A percentile compares a stretch with the other conserved stretches of the same genome.
Conservation (phyloP, 805 yeast genomes). For the Metschnikowia gelsemii region DNA sequence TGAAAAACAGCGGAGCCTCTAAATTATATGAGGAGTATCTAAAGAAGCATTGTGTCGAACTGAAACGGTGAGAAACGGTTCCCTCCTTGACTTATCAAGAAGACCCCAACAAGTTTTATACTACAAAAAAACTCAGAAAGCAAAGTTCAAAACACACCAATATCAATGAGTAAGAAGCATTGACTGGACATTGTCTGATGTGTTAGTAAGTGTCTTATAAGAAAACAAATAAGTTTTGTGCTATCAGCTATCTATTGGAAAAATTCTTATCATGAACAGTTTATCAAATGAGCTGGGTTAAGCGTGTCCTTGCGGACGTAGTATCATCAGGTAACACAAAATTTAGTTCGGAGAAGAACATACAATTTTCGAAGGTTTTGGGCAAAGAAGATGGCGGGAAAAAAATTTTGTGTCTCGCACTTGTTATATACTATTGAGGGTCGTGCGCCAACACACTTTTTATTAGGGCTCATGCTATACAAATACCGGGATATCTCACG, state of each 20-base stretch:
- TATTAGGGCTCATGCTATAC: slow-evolving; percentile 1
- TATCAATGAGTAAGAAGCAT: background rate
- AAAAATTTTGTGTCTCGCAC: slow-evolving; percentile 1
- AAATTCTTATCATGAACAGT: slow-evolving; percentile 24
- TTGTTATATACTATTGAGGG: slow-evolving; percentile 5
- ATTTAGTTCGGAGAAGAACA: slow-evolving; percentile 10
- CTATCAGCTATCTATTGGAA: slow-evolving; percentile 21
- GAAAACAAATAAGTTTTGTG: slow-evolving; percentile 8
- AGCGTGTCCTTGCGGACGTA: slow-evolving; percentile 22
- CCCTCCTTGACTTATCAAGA: too few species aligned
- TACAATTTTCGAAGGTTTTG: slow-evolving; percentile 14
- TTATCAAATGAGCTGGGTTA: slow-evolving; percentile 28
- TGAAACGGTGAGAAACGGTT: too few species aligned
- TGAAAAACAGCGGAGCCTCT: too few species aligned
- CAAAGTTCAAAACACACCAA: too few species aligned
- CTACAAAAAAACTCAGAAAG: too few species aligned
- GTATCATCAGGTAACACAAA: slow-evolving; percentile 23
- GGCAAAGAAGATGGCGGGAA: background rate
- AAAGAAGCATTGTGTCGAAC: too few species aligned
- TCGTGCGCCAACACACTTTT: slow-evolving; percentile 10
- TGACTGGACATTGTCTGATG: background rate
- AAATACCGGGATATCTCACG: background rate
- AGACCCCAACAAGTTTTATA: too few species aligned
- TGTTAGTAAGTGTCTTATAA: slow-evolving; percentile 3
- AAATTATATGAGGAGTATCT: too few species aligned